These are phyloP conservation scores for Neoascochyta sp. DNA, from an alignment of 2,329 filamentous ascomycete genomes.

Conservation along the genomic window DNA sequence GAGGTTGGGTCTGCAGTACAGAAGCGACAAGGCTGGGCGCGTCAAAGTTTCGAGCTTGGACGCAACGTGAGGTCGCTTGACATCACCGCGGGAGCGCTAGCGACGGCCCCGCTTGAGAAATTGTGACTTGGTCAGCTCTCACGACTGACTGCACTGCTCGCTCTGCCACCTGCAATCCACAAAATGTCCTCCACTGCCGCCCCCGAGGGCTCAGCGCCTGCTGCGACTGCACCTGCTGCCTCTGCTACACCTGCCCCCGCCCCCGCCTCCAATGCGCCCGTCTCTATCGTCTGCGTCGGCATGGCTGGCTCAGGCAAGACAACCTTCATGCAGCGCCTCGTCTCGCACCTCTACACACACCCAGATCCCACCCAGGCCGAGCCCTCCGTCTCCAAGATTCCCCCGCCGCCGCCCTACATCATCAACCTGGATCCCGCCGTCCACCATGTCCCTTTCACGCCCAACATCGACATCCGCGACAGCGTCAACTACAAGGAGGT, in stretches of 20 bases:
- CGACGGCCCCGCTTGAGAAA: conserved; percentile 33
- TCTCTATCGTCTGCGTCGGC: conserved; percentile 87
- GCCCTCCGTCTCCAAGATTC: conserved; percentile 27
- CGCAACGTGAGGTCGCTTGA: conserved; percentile 19
- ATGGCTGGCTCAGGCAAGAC: conserved; percentile 99
- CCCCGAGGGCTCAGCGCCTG: conserved; percentile 13
- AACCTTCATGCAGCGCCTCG: conserved; percentile 99
- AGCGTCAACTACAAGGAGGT: conserved; percentile 99
- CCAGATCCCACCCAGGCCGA: conserved; percentile 48
- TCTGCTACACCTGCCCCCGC: conserved; percentile 1
- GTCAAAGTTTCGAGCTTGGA: conserved; percentile 6
- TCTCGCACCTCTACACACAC: conserved; percentile 81
- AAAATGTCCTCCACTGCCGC: conserved; percentile 42
- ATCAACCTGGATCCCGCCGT: conserved; percentile 97
- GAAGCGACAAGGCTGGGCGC: too few species aligned
- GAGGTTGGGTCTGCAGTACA: conserved; percentile 46
- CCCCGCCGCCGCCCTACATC: conserved; percentile 72
- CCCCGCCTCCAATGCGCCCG: conserved; percentile 46
- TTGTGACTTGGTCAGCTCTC: too few species aligned
- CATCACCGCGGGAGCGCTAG: conserved; percentile 21
- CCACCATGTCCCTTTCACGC: conserved; percentile 86
- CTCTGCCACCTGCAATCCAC: neutral
- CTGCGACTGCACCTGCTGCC: too few species aligned
- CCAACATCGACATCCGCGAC: conserved; percentile 98
- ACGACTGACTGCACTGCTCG: too few species aligned